These are phyloP conservation scores for Suillus discolor DNA, from an alignment of 768 basidiomycete species.

Conservation along the genomic window DNA sequence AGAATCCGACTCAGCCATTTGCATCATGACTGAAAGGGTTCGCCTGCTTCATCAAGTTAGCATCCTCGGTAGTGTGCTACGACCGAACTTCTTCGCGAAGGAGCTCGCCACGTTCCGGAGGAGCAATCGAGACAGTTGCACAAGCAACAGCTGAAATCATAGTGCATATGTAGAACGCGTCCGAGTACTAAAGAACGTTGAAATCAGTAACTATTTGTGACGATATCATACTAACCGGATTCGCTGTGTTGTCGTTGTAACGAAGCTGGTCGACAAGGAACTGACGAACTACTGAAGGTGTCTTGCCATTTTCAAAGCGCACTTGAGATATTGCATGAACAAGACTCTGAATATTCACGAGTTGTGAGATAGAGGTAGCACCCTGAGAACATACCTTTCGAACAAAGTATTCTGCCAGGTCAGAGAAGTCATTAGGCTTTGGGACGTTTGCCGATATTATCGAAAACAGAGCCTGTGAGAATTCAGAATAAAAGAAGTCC, in stretches of 20 bases:
- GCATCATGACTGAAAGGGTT: constrained; percentile 95
- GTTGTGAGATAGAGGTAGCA: not conserved
- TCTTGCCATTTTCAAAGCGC: constrained; percentile 85
- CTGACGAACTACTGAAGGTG: constrained; percentile 81
- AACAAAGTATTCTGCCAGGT: constrained; percentile 91
- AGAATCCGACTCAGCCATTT: constrained; percentile 84
- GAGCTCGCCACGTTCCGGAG: constrained; percentile 82
- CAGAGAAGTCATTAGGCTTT: constrained; percentile 91
- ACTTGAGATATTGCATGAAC: constrained; percentile 84
- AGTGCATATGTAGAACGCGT: constrained; percentile 87
- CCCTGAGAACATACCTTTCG: constrained; percentile 64
- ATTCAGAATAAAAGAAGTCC: constrained; percentile 9
- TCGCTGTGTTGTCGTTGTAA: constrained; percentile 94
- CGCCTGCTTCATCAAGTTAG: constrained; percentile 71
- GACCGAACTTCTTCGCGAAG: constrained; percentile 65
- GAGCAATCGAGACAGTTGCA: constrained; percentile 72
- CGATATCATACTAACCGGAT: constrained; percentile 60
- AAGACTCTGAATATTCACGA: constrained; percentile 54
- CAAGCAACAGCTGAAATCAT: constrained; percentile 85
- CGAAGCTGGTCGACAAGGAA: constrained; percentile 92
- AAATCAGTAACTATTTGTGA: constrained; percentile 7
- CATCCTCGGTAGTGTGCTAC: constrained; percentile 72
- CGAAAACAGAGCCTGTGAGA: constrained; percentile 63
- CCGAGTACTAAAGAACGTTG: constrained; percentile 66
- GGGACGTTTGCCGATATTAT: constrained; percentile 84